Evolutionary conservation across 257 asterid species (phyloP).

Genomic region (Haberlea rhodopensis): DNA sequence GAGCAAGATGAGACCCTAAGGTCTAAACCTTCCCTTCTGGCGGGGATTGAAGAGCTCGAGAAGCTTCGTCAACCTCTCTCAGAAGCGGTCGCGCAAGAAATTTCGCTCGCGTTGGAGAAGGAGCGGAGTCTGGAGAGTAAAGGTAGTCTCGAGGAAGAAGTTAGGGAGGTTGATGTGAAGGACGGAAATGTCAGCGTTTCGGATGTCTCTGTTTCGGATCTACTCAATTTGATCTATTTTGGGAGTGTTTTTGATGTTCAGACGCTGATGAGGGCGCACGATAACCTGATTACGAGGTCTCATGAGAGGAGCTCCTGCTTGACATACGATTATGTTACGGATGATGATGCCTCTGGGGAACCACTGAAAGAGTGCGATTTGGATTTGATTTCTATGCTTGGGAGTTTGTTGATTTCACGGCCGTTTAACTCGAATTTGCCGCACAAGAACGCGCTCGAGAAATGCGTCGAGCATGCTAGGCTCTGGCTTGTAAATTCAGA

Average conservation of each 20-base stretch:
- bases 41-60: slow-evolving; percentile 75
- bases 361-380: slow-evolving; percentile 69
- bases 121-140: neutral
- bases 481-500: slow-evolving; percentile 64
- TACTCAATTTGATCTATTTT: slow-evolving; percentile 62
- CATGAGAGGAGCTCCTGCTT: slow-evolving; percentile 87
- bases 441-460: slow-evolving; percentile 60
- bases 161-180: slow-evolving; percentile 27
- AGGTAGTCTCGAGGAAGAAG: slow-evolving; percentile 21
- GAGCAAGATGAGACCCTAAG: slow-evolving; percentile 81
- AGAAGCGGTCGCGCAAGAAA: slow-evolving; percentile 66
- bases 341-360: slow-evolving; percentile 59
- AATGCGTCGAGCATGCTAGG: slow-evolving; percentile 72
- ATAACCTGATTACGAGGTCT: slow-evolving; percentile 55
- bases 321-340: slow-evolving; percentile 81
- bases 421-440: slow-evolving; percentile 60
- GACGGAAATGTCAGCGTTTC: slow-evolving; percentile 23
- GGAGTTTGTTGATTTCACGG: slow-evolving; percentile 57
- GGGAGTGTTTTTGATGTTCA: slow-evolving; percentile 74
- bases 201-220: slow-evolving; percentile 52
- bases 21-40: slow-evolving; percentile 54
- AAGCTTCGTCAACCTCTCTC: slow-evolving; percentile 64
- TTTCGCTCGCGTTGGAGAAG: slow-evolving; percentile 39
- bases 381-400: slow-evolving; percentile 71
- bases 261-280: slow-evolving; percentile 48